Evolutionary conservation across 1,284 basidiomycete genomes (phyloP).

Genomic region (Cryptococcus sp.): DNA sequence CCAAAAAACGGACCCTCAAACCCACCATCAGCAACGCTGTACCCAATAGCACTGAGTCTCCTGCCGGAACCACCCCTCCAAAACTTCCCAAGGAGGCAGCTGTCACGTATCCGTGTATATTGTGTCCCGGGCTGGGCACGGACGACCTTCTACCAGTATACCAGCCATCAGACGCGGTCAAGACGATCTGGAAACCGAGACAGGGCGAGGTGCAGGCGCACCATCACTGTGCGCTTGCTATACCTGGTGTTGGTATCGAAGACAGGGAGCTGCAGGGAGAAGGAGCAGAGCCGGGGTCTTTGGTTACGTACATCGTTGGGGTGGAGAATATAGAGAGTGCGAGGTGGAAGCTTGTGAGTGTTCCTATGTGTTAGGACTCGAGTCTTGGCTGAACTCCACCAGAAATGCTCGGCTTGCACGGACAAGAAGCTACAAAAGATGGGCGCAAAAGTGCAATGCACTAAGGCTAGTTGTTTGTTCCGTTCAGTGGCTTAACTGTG

Average conservation of each 20-base stretch:
- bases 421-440: slow-evolving; percentile 65
- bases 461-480: slow-evolving; percentile 57
- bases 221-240: slow-evolving; percentile 63
- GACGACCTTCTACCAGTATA: slow-evolving; percentile 63
- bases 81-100: slow-evolving; percentile 37
- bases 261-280: slow-evolving; percentile 51
- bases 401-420: slow-evolving; percentile 85
- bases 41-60: not conserved
- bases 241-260: slow-evolving; percentile 84
- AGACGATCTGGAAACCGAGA: slow-evolving; percentile 20
- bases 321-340: slow-evolving; percentile 81
- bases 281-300: slow-evolving; percentile 39
- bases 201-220: slow-evolving; percentile 57
- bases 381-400: slow-evolving; percentile 3
- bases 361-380: slow-evolving; percentile 4
- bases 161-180: slow-evolving; percentile 23
- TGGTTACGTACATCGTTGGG: slow-evolving; percentile 59
- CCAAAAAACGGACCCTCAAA: not conserved
- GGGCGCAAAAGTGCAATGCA: slow-evolving; percentile 91
- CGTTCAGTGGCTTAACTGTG: too few relatives aligned
- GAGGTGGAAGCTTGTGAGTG: slow-evolving; percentile 79
- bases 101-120: slow-evolving; percentile 61
- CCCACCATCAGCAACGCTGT: not conserved
- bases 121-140: slow-evolving; percentile 64
- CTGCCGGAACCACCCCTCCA: not conserved